These are phyloP conservation scores for Lignosus rhinocerotis DNA, from an alignment of 1,284 basidiomycete genomes.

Conservation along the genomic window DNA sequence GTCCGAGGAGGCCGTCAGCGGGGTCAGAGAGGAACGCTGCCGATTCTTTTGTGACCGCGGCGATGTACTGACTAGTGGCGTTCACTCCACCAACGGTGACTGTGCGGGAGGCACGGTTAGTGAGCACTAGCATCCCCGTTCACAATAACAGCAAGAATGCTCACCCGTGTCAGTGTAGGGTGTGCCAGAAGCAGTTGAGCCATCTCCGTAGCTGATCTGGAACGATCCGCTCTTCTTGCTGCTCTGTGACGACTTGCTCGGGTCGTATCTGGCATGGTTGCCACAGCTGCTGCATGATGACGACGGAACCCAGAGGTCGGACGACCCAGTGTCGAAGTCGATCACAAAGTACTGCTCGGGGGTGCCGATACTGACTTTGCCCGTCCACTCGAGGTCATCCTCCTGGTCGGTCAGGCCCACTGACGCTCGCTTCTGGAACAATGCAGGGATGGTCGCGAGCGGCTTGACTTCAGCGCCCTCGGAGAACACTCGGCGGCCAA, in stretches of 20 bases:
- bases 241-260: conserved; percentile 38
- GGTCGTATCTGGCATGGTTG: conserved; percentile 33
- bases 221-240: conserved; percentile 37
- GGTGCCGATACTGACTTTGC: conserved; percentile 31
- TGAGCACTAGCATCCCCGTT: background rate
- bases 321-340: conserved; percentile 28
- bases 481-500: conserved; percentile 14
- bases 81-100: conserved; percentile 13
- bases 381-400: conserved; percentile 28
- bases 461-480: conserved; percentile 21
- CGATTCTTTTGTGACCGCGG: conserved; percentile 33
- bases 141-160: background rate
- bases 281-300: conserved; percentile 17
- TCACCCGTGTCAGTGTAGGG: conserved; percentile 49
- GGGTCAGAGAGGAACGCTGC: conserved; percentile 28
- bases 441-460: conserved; percentile 7
- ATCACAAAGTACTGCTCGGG: conserved; percentile 24
- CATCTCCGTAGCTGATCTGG: conserved; percentile 53
- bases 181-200: conserved; percentile 49
- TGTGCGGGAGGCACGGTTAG: background rate
- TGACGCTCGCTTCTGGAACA: conserved; percentile 14
- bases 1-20: conserved; percentile 32
- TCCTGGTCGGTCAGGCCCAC: conserved; percentile 24
- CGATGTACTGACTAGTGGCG: conserved; percentile 33
- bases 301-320: conserved; percentile 24